Percentiles rank a stretch among this genome's conserved stretches.
Evolutionary conservation across 2,329 filamentous ascomycete species (phyloP).

Genomic region (Trichoderma sp.): DNA sequence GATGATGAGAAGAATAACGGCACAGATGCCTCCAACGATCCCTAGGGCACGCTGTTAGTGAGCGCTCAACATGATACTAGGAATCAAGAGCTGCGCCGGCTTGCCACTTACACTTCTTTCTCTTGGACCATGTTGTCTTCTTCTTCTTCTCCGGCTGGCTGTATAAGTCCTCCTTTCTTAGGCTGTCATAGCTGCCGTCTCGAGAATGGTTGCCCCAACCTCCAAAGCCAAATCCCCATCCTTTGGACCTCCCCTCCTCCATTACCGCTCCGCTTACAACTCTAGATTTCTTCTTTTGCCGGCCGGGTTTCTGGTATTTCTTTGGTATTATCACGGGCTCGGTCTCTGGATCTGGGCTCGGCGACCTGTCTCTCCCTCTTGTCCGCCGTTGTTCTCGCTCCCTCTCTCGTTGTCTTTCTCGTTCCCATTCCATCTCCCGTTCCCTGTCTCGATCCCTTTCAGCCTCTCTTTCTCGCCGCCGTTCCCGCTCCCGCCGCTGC

Average conservation of each 20-base stretch:
- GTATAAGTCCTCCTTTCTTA: slow-evolving; percentile 51
- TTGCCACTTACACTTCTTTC: slow-evolving; percentile 59
- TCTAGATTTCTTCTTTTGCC: slow-evolving; percentile 54
- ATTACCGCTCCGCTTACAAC: slow-evolving; percentile 70
- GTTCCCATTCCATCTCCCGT: slow-evolving; percentile 24
- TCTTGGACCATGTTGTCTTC: slow-evolving; percentile 56
- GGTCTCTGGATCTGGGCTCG: slow-evolving; percentile 21
- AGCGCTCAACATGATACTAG: neutral
- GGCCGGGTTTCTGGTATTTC: slow-evolving; percentile 40
- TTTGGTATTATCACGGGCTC: slow-evolving; percentile 30
- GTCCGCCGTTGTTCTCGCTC: slow-evolving; percentile 29
- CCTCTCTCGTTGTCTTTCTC: slow-evolving; percentile 28
- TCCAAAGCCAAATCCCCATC: slow-evolving; percentile 23
- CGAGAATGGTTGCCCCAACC: slow-evolving; percentile 38
- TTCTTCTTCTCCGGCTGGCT: slow-evolving; percentile 55
- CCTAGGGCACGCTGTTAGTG: slow-evolving; percentile 42
- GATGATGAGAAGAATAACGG: slow-evolving; percentile 64
- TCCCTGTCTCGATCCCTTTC: slow-evolving; percentile 30
- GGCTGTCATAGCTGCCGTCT: slow-evolving; percentile 48
- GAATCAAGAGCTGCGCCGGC: neutral
- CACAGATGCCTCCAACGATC: slow-evolving; percentile 56
- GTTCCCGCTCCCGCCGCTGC: slow-evolving; percentile 24
- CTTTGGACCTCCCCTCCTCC: slow-evolving; percentile 61
- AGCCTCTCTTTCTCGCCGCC: slow-evolving; percentile 28
- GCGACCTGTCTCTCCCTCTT: slow-evolving; percentile 31